Percentiles rank a stretch among this genome's conserved stretches.
Conservation (phyloP, 176 grass and related monocot species). For the Chrysopogon serrulatus region DNA sequence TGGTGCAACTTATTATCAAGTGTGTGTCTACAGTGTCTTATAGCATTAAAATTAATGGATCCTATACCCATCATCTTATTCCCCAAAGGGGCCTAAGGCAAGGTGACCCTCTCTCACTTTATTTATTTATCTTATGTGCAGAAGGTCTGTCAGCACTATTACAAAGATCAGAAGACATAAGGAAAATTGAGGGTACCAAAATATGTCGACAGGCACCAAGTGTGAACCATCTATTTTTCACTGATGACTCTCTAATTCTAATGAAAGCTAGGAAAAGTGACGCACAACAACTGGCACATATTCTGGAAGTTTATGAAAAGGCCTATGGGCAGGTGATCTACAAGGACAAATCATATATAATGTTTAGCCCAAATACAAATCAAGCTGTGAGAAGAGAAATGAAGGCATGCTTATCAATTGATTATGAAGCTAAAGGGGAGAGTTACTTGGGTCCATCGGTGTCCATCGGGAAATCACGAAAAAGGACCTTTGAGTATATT, state of each 20-base stretch:
- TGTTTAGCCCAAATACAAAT: neutral
- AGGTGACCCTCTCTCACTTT: neutral
- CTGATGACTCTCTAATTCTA: neutral
- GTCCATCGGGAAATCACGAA: neutral
- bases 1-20: neutral
- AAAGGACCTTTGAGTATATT: neutral
- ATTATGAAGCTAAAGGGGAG: neutral
- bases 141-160: neutral
- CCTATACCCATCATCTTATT: neutral
- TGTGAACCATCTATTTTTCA: neutral
- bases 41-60: neutral
- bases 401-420: neutral
- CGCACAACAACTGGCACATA: neutral
- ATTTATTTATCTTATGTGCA: neutral
- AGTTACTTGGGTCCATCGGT: neutral
- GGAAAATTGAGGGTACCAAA: neutral
- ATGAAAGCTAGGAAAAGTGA: neutral
- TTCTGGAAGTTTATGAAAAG: neutral
- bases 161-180: neutral
- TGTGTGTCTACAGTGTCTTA: neutral
- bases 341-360: neutral
- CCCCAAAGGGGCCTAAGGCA: neutral
- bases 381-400: neutral
- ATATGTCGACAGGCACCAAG: neutral
- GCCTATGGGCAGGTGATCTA: neutral